These are phyloP conservation scores for Sporobolomyces roseus DNA, from an alignment of 768 basidiomycete species.

Conservation along the genomic window DNA sequence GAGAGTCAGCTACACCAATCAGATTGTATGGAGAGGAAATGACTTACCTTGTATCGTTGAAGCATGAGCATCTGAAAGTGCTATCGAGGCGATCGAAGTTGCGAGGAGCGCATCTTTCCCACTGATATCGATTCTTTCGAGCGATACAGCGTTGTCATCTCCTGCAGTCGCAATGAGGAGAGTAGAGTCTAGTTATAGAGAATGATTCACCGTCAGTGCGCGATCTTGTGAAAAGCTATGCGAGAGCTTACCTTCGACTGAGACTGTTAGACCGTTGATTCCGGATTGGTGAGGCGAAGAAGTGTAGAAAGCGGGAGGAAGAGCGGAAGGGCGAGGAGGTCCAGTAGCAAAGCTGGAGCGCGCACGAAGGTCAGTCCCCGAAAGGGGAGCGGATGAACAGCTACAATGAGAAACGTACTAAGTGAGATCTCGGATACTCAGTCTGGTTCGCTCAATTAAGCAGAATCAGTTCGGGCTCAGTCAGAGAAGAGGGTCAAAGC, in stretches of 20 bases:
- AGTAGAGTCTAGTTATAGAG: background rate
- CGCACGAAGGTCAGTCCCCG: background rate
- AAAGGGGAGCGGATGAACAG: background rate
- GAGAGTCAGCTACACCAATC: too few relatives aligned
- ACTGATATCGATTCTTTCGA: background rate
- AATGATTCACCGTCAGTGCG: background rate
- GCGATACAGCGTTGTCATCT: conserved; percentile 14
- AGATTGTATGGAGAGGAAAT: too few relatives aligned
- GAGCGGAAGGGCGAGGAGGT: too few relatives aligned
- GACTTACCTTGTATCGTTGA: conserved; percentile 17
- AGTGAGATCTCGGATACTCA: background rate
- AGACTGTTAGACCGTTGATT: conserved; percentile 14
- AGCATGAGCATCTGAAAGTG: background rate
- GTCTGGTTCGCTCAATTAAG: conserved; percentile 2
- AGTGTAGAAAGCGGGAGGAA: background rate
- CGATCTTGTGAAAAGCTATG: background rate
- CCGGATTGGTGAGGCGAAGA: conserved; percentile 7
- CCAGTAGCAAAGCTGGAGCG: too few relatives aligned
- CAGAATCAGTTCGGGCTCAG: too few relatives aligned
- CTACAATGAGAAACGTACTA: background rate
- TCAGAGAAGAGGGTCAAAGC: background rate
- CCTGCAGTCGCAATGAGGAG: conserved; percentile 12
- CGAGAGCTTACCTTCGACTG: background rate
- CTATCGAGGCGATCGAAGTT: background rate
- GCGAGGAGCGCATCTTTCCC: background rate